These are phyloP conservation scores for Ophiostoma australiae DNA, from an alignment of 2,329 filamentous ascomycete genomes.

Conservation along the genomic window DNA sequence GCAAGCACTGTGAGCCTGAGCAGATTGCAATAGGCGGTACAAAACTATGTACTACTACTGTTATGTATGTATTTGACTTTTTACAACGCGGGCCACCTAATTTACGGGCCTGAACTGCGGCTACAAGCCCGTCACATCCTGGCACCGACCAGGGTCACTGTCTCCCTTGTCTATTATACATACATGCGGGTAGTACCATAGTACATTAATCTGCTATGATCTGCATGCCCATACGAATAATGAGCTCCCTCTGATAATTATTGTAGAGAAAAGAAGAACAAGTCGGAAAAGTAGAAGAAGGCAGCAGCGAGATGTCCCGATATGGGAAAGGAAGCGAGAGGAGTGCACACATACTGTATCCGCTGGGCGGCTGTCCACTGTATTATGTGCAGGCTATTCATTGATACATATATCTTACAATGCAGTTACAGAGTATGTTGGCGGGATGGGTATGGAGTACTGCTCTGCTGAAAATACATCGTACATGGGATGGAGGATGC, in stretches of 20 bases:
- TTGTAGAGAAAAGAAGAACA: not conserved
- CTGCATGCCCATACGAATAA: conserved; percentile 3
- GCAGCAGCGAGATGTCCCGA: not conserved
- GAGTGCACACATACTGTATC: not conserved
- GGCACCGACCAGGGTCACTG: not conserved
- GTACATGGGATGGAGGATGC: not conserved
- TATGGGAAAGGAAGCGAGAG: conserved; percentile 8
- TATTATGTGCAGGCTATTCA: not conserved
- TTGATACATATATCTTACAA: not conserved
- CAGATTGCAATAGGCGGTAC: not conserved
- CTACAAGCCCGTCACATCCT: not conserved
- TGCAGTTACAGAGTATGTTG: not conserved
- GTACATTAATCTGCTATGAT: not conserved
- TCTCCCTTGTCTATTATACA: not conserved
- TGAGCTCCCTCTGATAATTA: not conserved
- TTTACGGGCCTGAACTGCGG: not conserved
- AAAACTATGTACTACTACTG: too few species aligned
- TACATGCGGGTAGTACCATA: too few species aligned
- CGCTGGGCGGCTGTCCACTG: not conserved
- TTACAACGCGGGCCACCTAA: not conserved
- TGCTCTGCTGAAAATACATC: not conserved
- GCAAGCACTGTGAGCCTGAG: not conserved
- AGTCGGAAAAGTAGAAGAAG: not conserved
- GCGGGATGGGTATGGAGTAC: not conserved
- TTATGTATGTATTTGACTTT: too few species aligned